Evolutionary conservation across 2,329 filamentous ascomycete genomes (phyloP), one percentile per base, ranked within the genome.

Genomic region (Talaromyces sp.): DNA sequence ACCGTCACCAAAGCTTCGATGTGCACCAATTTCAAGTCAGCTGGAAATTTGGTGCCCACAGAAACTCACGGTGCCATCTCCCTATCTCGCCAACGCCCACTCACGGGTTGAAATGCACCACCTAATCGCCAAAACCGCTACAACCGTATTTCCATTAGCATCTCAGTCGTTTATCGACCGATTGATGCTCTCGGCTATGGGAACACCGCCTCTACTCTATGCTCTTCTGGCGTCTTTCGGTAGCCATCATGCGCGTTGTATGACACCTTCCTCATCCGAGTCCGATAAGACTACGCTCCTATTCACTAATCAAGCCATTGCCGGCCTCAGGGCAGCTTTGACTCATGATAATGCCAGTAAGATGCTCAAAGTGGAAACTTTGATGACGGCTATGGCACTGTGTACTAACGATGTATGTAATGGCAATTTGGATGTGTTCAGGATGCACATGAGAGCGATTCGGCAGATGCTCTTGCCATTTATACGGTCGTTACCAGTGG

Each of bases 401-500:
- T 75, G 73, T 60, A 75, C 73, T 1, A 74, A 73, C 62, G 73
- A 75, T 69, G 72, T 75, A n/a, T 75, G 73, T 35, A 74, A 75
- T 64, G 73, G 73, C 1, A 71, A 74, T 39, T 69, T 72, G 66
- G 65, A 70, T 11, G 64, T 70, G 33, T 74, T 73, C 70, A 60
- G 68, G 8, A 69, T 68, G 7, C 73, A 74, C 66, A 67, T 74
- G n/a, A 61, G 59, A 9, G 73, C 73, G 1, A 71, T 73, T 1
- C 67, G 69, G 62, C 71, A 69, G 27, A 66, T 74, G 19, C 59
- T 74, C 4, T 43, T 41, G 22, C 43, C 60, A 0, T 62, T 54
- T 13, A 54, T 54, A 3, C 57, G 52, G 57, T 61, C 67, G 4
- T 66, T 72, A 8, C 37, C 73, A 11, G 8, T 2, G 43, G 9